These are phyloP conservation scores for Dipodascus geniculatus DNA, from an alignment of 805 yeast genomes.

Conservation along the genomic window DNA sequence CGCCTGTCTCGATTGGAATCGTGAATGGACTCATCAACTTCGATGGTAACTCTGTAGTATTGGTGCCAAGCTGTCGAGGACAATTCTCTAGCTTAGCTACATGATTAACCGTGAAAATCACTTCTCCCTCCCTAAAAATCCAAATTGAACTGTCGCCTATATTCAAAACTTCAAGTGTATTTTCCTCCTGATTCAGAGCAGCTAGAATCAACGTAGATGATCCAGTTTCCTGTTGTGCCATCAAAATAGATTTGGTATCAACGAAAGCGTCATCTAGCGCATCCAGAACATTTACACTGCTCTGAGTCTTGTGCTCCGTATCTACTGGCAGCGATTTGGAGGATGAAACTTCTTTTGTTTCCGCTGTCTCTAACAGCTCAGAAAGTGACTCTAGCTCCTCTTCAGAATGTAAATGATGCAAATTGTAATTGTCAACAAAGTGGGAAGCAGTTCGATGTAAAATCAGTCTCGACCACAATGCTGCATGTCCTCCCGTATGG, in stretches of 20 bases:
- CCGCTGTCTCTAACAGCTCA: neutral
- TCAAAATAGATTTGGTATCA: slow-evolving; percentile 8
- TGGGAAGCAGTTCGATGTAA: slow-evolving; percentile 8
- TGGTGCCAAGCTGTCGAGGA: slow-evolving; percentile 11
- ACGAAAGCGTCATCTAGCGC: slow-evolving; percentile 9
- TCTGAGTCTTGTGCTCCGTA: neutral
- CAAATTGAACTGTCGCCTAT: slow-evolving; percentile 11
- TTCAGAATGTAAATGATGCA: neutral
- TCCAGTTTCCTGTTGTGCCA: slow-evolving; percentile 6
- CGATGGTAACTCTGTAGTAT: slow-evolving; percentile 8
- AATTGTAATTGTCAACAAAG: slow-evolving; percentile 1
- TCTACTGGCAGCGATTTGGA: neutral
- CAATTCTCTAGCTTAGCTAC: slow-evolving; percentile 1
- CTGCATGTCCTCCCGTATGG: slow-evolving; percentile 9
- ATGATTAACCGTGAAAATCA: slow-evolving; percentile 7
- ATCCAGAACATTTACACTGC: slow-evolving; percentile 5
- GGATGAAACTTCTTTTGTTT: neutral
- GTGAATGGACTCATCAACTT: slow-evolving; percentile 2
- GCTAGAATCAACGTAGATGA: slow-evolving; percentile 12
- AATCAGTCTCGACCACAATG: slow-evolving; percentile 11
- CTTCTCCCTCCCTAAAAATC: slow-evolving; percentile 11
- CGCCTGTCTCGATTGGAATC: slow-evolving; percentile 10
- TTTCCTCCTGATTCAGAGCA: slow-evolving; percentile 8
- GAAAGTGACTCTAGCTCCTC: neutral
- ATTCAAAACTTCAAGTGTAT: slow-evolving; percentile 5